phyloP scores from a whole-genome alignment of 306 rosid species.

The Pachyrhizus erosus region DNA sequence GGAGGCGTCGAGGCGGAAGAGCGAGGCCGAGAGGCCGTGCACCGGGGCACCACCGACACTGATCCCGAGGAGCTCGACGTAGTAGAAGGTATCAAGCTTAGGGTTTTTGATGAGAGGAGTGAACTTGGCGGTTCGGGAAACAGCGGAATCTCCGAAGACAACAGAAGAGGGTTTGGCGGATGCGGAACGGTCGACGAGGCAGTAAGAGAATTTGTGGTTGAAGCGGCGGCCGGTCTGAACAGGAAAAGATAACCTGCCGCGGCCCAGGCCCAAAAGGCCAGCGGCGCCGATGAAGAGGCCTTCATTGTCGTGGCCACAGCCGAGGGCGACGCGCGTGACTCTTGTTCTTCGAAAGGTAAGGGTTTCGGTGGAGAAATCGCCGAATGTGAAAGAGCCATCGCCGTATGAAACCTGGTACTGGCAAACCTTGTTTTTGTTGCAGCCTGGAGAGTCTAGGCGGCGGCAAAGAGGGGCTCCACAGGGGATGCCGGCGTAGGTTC shows the following conservation, averaged over 20 bases:
- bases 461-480: constrained; percentile 79
- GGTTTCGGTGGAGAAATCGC: constrained; percentile 88
- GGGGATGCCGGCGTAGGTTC: constrained; percentile 57
- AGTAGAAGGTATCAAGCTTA: constrained; percentile 85
- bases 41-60: constrained; percentile 85
- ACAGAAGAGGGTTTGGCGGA: constrained; percentile 72
- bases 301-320: constrained; percentile 90
- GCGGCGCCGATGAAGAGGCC: constrained; percentile 94
- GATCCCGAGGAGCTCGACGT: constrained; percentile 72
- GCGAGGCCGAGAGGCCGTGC: constrained; percentile 62
- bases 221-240: constrained; percentile 70
- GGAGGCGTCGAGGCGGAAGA: constrained; percentile 65
- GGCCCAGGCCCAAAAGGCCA: constrained; percentile 85
- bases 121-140: constrained; percentile 81
- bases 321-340: constrained; percentile 75
- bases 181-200: constrained; percentile 91
- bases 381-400: constrained; percentile 83
- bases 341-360: constrained; percentile 73
- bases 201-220: constrained; percentile 85
- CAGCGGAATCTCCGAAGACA: constrained; percentile 80
- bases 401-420: constrained; percentile 93
- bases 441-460: constrained; percentile 66
- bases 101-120: constrained; percentile 78
- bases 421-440: constrained; percentile 59
- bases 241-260: constrained; percentile 82